These are phyloP conservation scores for Carex pumila DNA, from an alignment of 176 grass and related monocot genomes.

Conservation along the genomic window DNA sequence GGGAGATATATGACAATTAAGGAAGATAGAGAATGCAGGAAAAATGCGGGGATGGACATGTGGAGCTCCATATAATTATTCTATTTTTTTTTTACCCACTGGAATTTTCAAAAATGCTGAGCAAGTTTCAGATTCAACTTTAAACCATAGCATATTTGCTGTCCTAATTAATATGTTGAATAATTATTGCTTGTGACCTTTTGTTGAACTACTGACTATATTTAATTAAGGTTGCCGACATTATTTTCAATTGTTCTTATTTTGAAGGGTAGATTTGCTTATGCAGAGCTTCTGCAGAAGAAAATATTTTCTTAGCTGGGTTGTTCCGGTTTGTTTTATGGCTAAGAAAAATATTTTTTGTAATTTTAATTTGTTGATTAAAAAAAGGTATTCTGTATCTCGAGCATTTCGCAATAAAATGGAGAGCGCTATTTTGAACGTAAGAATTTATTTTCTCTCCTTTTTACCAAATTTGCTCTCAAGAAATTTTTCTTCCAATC, in stretches of 20 bases:
- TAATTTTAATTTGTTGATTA: no score
- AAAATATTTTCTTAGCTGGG: no score
- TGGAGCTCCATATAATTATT: no score
- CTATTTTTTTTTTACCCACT: background rate
- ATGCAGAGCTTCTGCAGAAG: background rate
- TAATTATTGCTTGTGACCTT: background rate
- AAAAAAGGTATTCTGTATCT: background rate
- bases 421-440: no score
- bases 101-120: background rate
- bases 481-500: no score
- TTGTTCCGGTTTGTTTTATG: background rate
- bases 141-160: background rate
- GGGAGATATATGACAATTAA: no score
- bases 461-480: no score
- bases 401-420: background rate
- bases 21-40: no score
- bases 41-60: no score
- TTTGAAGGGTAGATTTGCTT: background rate
- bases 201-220: background rate
- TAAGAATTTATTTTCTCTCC: no score
- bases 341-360: no score
- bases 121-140: background rate
- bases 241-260: background rate
- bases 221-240: no score
- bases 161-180: background rate